phyloP scores from a whole-genome alignment of 495 filamentous ascomycete genomes.

The Neurospora intermedia region DNA sequence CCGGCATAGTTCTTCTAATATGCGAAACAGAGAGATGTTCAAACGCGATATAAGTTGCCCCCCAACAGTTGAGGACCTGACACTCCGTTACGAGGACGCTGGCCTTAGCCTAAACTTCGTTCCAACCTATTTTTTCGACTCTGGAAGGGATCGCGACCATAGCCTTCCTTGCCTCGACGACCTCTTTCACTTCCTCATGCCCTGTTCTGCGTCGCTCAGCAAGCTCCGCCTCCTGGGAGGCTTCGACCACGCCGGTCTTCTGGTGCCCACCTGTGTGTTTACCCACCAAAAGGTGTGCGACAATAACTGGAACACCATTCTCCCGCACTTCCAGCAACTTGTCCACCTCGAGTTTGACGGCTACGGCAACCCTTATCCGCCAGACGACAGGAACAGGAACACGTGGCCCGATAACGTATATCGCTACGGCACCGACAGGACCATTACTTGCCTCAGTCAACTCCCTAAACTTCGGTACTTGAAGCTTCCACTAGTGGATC shows the following conservation, averaged over 20 bases:
- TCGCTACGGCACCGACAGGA: background rate
- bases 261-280: background rate
- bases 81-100: background rate
- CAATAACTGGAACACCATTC: background rate
- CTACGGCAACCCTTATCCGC: background rate
- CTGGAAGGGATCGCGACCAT: background rate
- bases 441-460: background rate
- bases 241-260: background rate
- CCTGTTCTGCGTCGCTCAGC: background rate
- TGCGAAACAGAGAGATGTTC: background rate
- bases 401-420: background rate
- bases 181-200: background rate
- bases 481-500: background rate
- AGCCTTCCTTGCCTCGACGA: background rate
- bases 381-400: background rate
- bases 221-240: background rate
- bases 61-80: background rate
- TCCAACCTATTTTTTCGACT: background rate
- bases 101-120: background rate
- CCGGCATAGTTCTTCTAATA: rapidly evolving
- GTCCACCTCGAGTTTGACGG: background rate
- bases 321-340: background rate
- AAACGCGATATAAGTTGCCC: background rate
- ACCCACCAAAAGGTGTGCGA: background rate
- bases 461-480: background rate